Evolutionary conservation across 768 basidiomycete species (phyloP), one percentile per base, ranked within the genome.

Genomic region (Tylopilus subfusipes): DNA sequence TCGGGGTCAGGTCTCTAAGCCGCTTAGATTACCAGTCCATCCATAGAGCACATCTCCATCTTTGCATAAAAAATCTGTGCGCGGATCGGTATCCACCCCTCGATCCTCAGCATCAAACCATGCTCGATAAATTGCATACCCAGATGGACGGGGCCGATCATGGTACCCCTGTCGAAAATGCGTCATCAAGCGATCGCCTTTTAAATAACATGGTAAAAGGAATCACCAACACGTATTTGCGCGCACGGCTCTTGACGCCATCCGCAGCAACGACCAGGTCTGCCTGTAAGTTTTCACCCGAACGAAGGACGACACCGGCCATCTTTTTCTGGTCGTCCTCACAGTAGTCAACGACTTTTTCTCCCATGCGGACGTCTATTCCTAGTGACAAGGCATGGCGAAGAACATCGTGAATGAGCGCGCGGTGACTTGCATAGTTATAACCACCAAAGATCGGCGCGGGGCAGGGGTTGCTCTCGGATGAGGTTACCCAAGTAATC

Each of bases 251-350:
- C 46, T 61, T 64, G 39, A 63, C 27, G 14, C 70, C 68, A 25
- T 72, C 72, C 3, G 64, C 68, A 36, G 58, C 65, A 36, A 73
- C 53, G 34, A 73, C 59, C 27, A 68, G 25, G 56, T 71, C 68
- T 13, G 58, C 63, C 6, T 47, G 48, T 14, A 65, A 29, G 18
- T 5, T 48, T 49, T 65, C 60, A 1, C 64, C 50, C 5, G 31
- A 65, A 16, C 54, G 51, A 30, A 53, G 49, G 38, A 64, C 43
- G 21, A 67, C 58, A 0, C 63, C 61, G 1, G 63, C 60, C 30
- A 4, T 51, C 21, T 42, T 19, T 24, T 29, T 25, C 22, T 49
- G 21, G 9, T 40, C 21, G 9, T 50, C 46, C 16, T 57, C 70
- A 56, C 58, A 63, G 44, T 68, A 64, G 22, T 60, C 63, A 0